Evolutionary conservation across 2,329 filamentous ascomycete genomes (phyloP).

Genomic region (Botryotinia calthae): DNA sequence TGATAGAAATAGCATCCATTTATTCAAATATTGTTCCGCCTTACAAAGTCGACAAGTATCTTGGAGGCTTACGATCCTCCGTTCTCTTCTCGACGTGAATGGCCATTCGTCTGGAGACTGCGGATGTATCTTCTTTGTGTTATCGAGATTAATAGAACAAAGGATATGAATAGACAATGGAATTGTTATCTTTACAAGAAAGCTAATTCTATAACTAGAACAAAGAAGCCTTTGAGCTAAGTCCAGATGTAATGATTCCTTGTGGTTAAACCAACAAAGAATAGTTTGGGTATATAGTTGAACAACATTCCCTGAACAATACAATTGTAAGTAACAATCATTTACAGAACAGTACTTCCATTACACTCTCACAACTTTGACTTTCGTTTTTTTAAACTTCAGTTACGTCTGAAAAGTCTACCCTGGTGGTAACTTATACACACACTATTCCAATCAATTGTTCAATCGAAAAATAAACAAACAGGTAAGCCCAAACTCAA

Average conservation of each 20-base stretch:
- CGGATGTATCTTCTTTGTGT: not conserved
- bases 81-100: not conserved
- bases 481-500: not conserved
- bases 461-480: not conserved
- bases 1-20: not conserved
- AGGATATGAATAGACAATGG: not conserved
- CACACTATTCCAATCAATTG: not conserved
- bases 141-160: not conserved
- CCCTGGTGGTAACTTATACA: not conserved
- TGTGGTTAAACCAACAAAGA: not conserved
- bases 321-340: conserved; percentile 3
- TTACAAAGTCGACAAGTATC: not conserved
- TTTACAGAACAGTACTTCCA: not conserved
- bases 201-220: not conserved
- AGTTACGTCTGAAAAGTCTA: not conserved
- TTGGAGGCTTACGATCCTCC: too few species aligned
- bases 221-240: not conserved
- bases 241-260: not conserved
- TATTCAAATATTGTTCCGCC: conserved; percentile 10
- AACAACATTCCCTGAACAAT: not conserved
- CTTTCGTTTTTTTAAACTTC: not conserved
- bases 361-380: not conserved
- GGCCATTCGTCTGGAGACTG: not conserved
- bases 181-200: not conserved
- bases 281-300: not conserved